Evolutionary conservation across 306 rosid species (phyloP).

Genomic region (Benincasa hispida): DNA sequence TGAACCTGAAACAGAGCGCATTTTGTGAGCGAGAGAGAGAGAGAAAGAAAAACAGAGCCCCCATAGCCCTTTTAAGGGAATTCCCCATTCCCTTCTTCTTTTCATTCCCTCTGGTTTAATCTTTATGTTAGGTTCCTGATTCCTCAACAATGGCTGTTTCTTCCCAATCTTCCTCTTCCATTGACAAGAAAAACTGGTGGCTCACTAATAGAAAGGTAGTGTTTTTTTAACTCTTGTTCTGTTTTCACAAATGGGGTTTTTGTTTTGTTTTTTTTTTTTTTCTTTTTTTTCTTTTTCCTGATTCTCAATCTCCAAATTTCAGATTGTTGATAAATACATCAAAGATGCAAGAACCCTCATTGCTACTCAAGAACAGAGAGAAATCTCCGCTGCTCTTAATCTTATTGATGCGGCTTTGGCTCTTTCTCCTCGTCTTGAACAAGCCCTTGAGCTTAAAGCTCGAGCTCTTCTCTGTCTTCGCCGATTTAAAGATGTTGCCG

Average conservation of each 20-base stretch:
- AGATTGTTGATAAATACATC: slow-evolving; percentile 73
- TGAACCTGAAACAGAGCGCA: slow-evolving; percentile 16
- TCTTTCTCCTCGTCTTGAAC: slow-evolving; percentile 60
- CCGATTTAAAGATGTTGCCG: slow-evolving; percentile 75
- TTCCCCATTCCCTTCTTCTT: background rate
- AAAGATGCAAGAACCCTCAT: slow-evolving; percentile 67
- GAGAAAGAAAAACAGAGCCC: background rate
- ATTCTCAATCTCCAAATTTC: background rate
- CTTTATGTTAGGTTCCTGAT: slow-evolving; percentile 3
- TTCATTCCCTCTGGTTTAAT: background rate
- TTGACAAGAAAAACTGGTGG: slow-evolving; percentile 96
- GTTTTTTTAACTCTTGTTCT: background rate
- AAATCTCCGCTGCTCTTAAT: slow-evolving; percentile 48
- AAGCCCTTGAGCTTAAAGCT: slow-evolving; percentile 76
- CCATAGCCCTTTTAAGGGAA: background rate
- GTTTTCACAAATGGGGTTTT: background rate
- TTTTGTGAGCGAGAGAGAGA: slow-evolving; percentile 5
- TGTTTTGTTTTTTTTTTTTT: too few species aligned
- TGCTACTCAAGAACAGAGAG: slow-evolving; percentile 56
- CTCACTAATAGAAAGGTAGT: slow-evolving; percentile 66
- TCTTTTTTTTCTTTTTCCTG: too few species aligned
- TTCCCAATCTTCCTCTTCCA: slow-evolving; percentile 29
- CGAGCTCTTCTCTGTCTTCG: slow-evolving; percentile 60
- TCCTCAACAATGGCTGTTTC: slow-evolving; percentile 41
- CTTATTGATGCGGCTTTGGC: slow-evolving; percentile 75